Base-by-base conservation (phyloP, 2,329 filamentous ascomycete species). In the Phyllosticta capitalensis region DNA sequence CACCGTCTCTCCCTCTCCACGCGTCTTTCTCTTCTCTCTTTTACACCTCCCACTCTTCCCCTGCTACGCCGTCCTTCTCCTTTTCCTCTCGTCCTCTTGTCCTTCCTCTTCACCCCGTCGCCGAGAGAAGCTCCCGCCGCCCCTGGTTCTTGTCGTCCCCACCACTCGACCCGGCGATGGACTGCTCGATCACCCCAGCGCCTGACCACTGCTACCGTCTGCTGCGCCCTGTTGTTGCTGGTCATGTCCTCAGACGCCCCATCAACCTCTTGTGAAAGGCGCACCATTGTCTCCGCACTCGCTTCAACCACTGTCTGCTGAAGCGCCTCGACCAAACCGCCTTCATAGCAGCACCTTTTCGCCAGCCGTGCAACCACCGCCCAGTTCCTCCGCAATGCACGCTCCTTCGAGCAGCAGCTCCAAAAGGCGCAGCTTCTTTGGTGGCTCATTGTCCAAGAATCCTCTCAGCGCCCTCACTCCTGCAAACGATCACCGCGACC, bases 361-460 rank as follows among this genome's bases (percentile, higher is more conserved):
- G 10, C 30, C 30, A 38, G 30, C 30, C 17, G 30, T 14, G 30
- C 30, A 12, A 38, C 17, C 10, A 38, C 30, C 10, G 17, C 30
- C 30, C 17, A 10, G 12, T 14, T 10, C 30, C 52, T 50, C 33
- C 56, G 56, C 55, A 20, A 56, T 61, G 45, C 48, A 51, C 22
- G 58, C 45, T 52, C 53, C 60, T 53, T 54, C 61, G 57, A 56
- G 57, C 63, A 24, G 33, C 62, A 28, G 53, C 63, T 59, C 58
- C 60, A 72, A 68, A 61, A 66, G 72, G 30, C 65, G 71, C 55
- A 73, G 71, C 67, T 68, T 74, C 66, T 74, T 74, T 62, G 53
- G 54, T 20, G 58, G 58, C 28, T 53, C 58, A 6, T 51, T 60
- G 28, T 68, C 65, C 52, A 64, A 66, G 58, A 64, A 65, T 64